phyloP scores from a whole-genome alignment of 176 grass and related monocot species.

The Oryza glaberrima region DNA sequence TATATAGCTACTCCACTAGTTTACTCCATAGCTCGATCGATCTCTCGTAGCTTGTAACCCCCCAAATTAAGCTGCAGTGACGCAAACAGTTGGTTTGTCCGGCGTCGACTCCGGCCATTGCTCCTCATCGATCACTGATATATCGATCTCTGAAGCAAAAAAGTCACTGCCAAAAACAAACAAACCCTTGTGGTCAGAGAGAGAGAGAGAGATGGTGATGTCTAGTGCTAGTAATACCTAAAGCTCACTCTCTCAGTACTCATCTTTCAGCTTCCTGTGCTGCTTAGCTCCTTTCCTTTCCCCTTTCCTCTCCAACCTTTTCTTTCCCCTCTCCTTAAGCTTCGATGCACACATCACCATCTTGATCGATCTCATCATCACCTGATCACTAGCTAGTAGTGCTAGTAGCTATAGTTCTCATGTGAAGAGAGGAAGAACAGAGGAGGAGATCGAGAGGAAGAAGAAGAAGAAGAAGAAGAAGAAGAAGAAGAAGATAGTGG shows the following conservation, averaged over 20 bases:
- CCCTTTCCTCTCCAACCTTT: constrained; percentile 16
- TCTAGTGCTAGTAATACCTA: constrained; percentile 18
- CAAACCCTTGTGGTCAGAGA: not conserved
- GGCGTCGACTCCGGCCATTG: constrained; percentile 23
- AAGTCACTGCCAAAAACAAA: constrained; percentile 46
- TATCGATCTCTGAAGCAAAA: not conserved
- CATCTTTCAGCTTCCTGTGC: constrained; percentile 57
- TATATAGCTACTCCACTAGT: not conserved
- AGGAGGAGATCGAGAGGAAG: not conserved
- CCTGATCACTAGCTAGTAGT: not conserved
- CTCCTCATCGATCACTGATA: constrained; percentile 23
- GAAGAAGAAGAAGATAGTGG: not conserved
- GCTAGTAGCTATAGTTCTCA: not conserved
- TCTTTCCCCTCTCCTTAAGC: constrained; percentile 14
- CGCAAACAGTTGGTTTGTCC: constrained; percentile 45
- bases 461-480: not conserved
- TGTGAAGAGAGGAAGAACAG: constrained; percentile 31
- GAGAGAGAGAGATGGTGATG: not conserved
- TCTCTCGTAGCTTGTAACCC: not conserved
- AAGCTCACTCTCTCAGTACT: constrained; percentile 9
- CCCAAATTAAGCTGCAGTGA: constrained; percentile 38
- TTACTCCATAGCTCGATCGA: not conserved
- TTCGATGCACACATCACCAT: constrained; percentile 34
- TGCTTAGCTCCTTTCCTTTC: constrained; percentile 29
- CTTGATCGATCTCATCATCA: constrained; percentile 34